phyloP scores from a whole-genome alignment of 129 eudicot species.

The Helichrysum umbraculigerum region DNA sequence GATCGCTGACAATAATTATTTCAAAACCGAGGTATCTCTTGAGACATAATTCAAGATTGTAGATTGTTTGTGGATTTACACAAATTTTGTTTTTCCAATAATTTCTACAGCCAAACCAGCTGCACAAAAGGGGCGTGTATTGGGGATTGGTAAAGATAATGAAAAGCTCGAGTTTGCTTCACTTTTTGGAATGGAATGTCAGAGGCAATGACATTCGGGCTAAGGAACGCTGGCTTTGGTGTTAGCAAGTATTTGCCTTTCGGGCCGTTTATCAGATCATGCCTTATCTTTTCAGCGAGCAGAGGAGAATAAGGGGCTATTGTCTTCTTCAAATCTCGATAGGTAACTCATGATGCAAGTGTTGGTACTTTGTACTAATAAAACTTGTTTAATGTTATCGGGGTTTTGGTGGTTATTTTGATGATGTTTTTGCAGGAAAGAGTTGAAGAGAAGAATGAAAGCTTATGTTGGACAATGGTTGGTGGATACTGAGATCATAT shows the following conservation, averaged over 20 bases:
- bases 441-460: slow-evolving; percentile 69
- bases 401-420: neutral
- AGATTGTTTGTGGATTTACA: neutral
- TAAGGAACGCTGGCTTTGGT: slow-evolving; percentile 82
- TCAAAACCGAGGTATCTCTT: slow-evolving; percentile 42
- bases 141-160: slow-evolving; percentile 64
- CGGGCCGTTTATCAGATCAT: slow-evolving; percentile 85
- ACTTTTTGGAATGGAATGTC: slow-evolving; percentile 96
- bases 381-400: neutral
- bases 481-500: slow-evolving; percentile 19
- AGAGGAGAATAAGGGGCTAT: slow-evolving; percentile 86
- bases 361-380: slow-evolving; percentile 23
- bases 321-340: slow-evolving; percentile 70
- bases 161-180: slow-evolving; percentile 82
- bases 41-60: slow-evolving; percentile 34
- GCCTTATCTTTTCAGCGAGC: slow-evolving; percentile 94
- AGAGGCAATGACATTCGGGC: slow-evolving; percentile 70
- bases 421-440: slow-evolving; percentile 52
- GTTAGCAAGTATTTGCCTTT: slow-evolving; percentile 92
- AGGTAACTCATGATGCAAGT: slow-evolving; percentile 77
- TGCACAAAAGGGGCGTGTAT: slow-evolving; percentile 61
- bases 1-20: slow-evolving; percentile 33
- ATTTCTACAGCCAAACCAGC: slow-evolving; percentile 57
- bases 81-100: slow-evolving; percentile 17
- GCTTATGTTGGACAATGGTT: slow-evolving; percentile 35